phyloP scores from a whole-genome alignment of 2,329 filamentous ascomycete species.

The Penicillium sp. region DNA sequence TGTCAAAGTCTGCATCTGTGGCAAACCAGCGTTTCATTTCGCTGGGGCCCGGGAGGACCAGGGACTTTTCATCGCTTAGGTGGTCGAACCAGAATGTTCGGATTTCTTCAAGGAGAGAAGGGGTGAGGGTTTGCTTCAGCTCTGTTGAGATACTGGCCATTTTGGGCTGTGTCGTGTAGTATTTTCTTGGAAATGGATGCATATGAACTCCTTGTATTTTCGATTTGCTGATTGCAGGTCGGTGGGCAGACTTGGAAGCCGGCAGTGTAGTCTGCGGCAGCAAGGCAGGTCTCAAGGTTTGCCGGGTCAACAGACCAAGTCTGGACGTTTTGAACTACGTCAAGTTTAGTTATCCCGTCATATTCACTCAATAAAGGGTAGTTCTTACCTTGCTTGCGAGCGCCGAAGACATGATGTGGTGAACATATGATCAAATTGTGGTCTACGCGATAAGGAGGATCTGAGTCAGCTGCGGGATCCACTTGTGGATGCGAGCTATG shows the following conservation, averaged over 20 bases:
- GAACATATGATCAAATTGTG: not conserved
- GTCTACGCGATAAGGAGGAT: not conserved
- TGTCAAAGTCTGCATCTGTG: conserved; percentile 18
- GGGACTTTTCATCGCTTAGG: conserved; percentile 11
- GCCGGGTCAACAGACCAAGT: not conserved
- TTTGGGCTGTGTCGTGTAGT: conserved; percentile 6
- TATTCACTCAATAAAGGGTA: not conserved
- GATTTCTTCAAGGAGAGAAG: conserved; percentile 19
- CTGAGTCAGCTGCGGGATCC: not conserved
- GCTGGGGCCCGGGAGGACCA: conserved; percentile 16
- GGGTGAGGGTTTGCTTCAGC: conserved; percentile 17
- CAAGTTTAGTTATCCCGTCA: not conserved
- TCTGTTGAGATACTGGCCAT: conserved; percentile 2
- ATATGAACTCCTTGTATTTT: not conserved
- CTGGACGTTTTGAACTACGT: not conserved
- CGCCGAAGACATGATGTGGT: conserved; percentile 3
- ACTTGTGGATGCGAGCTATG: not conserved
- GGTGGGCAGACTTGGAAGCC: not conserved
- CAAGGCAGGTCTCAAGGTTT: not conserved
- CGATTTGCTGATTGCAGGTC: not conserved
- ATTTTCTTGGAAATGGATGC: not conserved
- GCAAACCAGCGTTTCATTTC: conserved; percentile 25
- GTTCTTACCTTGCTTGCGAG: conserved; percentile 3
- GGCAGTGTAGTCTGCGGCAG: conserved; percentile 1
- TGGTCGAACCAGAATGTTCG: conserved; percentile 28